phyloP scores from a whole-genome alignment of 495 filamentous ascomycete species.

The Hypoxylon fuscum region DNA sequence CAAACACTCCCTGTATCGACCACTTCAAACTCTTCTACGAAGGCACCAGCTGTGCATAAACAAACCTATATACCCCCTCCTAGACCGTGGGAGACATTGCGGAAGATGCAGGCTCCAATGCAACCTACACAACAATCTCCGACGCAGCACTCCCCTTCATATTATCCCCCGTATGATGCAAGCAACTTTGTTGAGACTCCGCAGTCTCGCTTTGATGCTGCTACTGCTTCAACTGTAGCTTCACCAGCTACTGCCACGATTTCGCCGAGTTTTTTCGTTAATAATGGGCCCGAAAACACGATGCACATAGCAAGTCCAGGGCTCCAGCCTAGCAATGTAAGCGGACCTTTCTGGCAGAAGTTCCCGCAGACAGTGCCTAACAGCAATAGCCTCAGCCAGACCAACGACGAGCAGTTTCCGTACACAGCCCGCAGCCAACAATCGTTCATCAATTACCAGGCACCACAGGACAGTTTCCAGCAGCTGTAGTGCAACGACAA shows the following conservation, averaged over 20 bases:
- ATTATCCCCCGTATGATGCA: too few relatives aligned
- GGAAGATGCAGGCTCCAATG: slow-evolving; percentile 31
- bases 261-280: background rate
- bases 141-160: slow-evolving; percentile 3
- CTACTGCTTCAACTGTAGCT: slow-evolving; percentile 2
- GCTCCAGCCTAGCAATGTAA: slow-evolving; percentile 45
- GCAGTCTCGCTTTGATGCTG: too few relatives aligned
- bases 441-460: slow-evolving; percentile 14
- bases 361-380: slow-evolving; percentile 44
- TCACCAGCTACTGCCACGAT: background rate
- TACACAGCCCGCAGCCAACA: slow-evolving; percentile 19
- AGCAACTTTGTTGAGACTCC: too few relatives aligned
- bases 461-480: background rate
- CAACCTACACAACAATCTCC: slow-evolving; percentile 11
- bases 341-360: slow-evolving; percentile 44
- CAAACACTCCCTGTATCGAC: slow-evolving; percentile 10
- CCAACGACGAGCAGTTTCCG: slow-evolving; percentile 18
- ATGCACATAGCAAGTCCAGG: slow-evolving; percentile 35
- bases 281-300: slow-evolving; percentile 13
- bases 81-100: slow-evolving; percentile 44
- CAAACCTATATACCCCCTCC: slow-evolving; percentile 42
- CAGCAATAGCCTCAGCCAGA: slow-evolving; percentile 41
- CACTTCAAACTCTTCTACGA: slow-evolving; percentile 9
- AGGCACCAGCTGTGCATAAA: slow-evolving; percentile 7
- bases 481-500: slow-evolving; percentile 8